phyloP scores from a whole-genome alignment of 1,284 basidiomycete genomes.

The Cerrena zonata region DNA sequence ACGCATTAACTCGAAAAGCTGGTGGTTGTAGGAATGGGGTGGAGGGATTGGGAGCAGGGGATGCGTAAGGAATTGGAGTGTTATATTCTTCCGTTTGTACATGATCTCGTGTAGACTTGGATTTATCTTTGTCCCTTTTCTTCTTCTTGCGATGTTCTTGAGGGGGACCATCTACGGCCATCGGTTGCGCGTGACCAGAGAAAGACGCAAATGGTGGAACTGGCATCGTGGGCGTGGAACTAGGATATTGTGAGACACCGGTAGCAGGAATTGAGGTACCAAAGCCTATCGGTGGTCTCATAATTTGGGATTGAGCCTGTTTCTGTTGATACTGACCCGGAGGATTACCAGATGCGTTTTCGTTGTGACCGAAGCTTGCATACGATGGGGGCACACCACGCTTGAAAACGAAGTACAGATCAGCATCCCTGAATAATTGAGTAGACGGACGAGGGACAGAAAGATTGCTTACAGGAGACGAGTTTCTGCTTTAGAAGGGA shows the following conservation, averaged over 20 bases:
- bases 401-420: background rate
- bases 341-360: background rate
- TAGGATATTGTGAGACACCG: background rate
- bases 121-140: conserved; percentile 2
- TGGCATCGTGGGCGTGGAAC: background rate
- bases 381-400: background rate
- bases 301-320: background rate
- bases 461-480: background rate
- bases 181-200: background rate
- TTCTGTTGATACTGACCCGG: background rate
- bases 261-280: background rate
- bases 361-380: background rate
- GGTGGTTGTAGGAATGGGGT: background rate
- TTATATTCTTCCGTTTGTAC: background rate
- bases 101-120: background rate
- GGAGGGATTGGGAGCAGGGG: background rate
- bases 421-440: no score
- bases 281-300: conserved; percentile 1
- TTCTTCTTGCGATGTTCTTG: background rate
- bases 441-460: no score
- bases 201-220: background rate
- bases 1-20: background rate
- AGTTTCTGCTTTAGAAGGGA: background rate
- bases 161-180: background rate
- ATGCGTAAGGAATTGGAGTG: background rate